Evolutionary conservation across 306 rosid genomes (phyloP).

Genomic region (Trifolium fragiferum): DNA sequence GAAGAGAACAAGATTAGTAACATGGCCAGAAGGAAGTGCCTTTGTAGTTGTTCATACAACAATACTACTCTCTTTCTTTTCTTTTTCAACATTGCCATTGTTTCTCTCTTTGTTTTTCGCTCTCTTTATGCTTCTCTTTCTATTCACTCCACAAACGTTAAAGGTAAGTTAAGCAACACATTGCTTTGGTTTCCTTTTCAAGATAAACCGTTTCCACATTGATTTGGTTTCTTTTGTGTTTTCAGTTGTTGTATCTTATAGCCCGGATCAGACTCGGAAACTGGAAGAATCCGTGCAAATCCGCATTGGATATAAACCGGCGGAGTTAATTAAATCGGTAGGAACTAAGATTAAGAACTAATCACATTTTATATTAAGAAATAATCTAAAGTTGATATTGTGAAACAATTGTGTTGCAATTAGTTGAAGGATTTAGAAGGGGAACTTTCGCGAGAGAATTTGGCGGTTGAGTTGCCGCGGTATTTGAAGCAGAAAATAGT

Average conservation of each 20-base stretch:
- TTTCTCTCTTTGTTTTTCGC: constrained; percentile 85
- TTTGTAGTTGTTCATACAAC: constrained; percentile 66
- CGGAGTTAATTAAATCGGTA: constrained; percentile 79
- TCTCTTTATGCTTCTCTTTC: constrained; percentile 83
- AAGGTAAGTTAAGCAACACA: constrained; percentile 46
- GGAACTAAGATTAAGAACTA: constrained; percentile 31
- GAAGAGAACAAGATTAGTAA: constrained; percentile 47
- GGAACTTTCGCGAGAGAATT: constrained; percentile 53
- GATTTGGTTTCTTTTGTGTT: constrained; percentile 5
- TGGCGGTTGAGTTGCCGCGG: constrained; percentile 57
- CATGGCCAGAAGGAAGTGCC: constrained; percentile 82
- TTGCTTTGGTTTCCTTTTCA: not conserved
- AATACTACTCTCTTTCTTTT: constrained; percentile 75
- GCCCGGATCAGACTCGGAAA: constrained; percentile 83
- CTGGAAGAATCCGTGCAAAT: constrained; percentile 82
- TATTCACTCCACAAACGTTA: constrained; percentile 65
- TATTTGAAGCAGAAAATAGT: constrained; percentile 68
- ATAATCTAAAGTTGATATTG: constrained; percentile 10
- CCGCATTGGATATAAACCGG: constrained; percentile 65
- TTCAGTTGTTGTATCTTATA: constrained; percentile 64
- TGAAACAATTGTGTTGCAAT: constrained; percentile 23
- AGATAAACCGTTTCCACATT: constrained; percentile 7
- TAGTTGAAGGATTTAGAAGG: constrained; percentile 72
- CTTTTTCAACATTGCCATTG: constrained; percentile 67
- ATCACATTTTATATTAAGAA: not conserved